Evolutionary conservation across 1,284 basidiomycete species (phyloP).

Genomic region (Xerocomus amazonicus): DNA sequence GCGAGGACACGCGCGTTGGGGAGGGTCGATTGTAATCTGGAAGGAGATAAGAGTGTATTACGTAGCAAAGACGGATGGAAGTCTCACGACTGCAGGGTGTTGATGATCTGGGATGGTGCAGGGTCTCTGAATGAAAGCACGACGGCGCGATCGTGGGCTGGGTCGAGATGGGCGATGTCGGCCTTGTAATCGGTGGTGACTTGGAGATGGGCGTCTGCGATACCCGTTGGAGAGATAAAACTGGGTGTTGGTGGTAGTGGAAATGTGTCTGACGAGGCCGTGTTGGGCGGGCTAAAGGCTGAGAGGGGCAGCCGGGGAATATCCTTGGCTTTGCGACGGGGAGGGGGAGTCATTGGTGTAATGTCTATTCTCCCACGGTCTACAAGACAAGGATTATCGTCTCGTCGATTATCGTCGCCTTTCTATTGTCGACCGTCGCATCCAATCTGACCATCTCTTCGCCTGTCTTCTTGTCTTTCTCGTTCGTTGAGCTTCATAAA

Average conservation of each 20-base stretch:
- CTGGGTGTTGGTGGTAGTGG: constrained; percentile 67
- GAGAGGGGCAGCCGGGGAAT: constrained; percentile 68
- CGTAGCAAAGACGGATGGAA: neutral
- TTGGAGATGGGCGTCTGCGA: constrained; percentile 58
- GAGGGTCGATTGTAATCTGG: constrained; percentile 36
- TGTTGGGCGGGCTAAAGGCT: constrained; percentile 66
- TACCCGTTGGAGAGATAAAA: constrained; percentile 54
- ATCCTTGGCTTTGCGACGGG: constrained; percentile 58
- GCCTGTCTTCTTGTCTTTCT: constrained; percentile 19
- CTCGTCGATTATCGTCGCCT: too few relatives aligned
- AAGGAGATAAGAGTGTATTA: constrained; percentile 14
- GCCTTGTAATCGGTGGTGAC: constrained; percentile 52
- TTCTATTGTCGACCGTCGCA: constrained; percentile 16
- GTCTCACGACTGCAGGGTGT: constrained; percentile 20
- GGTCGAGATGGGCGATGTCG: constrained; percentile 35
- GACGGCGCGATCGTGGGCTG: constrained; percentile 39
- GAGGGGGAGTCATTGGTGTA: constrained; percentile 6
- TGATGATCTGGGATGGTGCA: constrained; percentile 12
- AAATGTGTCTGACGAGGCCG: constrained; percentile 61
- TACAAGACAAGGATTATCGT: too few relatives aligned
- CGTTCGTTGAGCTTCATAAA: constrained; percentile 4
- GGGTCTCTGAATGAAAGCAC: constrained; percentile 25
- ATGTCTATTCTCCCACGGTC: constrained; percentile 11
- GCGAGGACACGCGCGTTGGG: constrained; percentile 44
- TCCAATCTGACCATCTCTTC: constrained; percentile 31